Conservation (phyloP, 2,329 filamentous ascomycete genomes). For the Trematosphaeria pertusa region DNA sequence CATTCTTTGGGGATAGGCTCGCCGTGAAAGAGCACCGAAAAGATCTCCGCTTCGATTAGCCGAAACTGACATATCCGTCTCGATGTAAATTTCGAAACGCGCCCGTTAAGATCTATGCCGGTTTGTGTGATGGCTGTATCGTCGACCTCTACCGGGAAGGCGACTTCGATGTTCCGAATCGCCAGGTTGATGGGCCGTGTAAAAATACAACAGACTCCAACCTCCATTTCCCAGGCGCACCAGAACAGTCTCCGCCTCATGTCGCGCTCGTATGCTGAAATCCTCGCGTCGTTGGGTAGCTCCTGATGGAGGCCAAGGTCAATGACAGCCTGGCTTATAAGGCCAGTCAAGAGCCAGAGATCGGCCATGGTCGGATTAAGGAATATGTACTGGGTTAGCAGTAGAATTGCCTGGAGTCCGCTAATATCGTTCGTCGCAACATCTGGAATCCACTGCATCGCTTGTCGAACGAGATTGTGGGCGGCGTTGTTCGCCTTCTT, state of each 20-base stretch:
- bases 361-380: conserved; percentile 46
- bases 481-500: conserved; percentile 41
- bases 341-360: conserved; percentile 45
- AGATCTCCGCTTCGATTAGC: conserved; percentile 43
- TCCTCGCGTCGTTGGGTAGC: conserved; percentile 34
- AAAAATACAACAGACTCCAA: conserved; percentile 44
- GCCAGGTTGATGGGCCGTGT: conserved; percentile 40
- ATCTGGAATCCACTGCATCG: conserved; percentile 46
- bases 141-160: conserved; percentile 42
- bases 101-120: conserved; percentile 34
- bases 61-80: conserved; percentile 44
- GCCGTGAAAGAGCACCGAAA: conserved; percentile 41
- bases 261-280: conserved; percentile 42
- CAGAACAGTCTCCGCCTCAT: conserved; percentile 48
- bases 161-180: conserved; percentile 36
- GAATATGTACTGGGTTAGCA: conserved; percentile 46
- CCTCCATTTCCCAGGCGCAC: conserved; percentile 49
- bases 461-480: conserved; percentile 41
- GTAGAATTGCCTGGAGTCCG: conserved; percentile 43
- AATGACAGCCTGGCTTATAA: conserved; percentile 46
- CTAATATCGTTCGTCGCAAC: conserved; percentile 46
- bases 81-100: conserved; percentile 43
- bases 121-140: conserved; percentile 40
- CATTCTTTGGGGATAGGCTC: conserved; percentile 37
- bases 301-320: conserved; percentile 47